phyloP scores from a whole-genome alignment of 2,329 filamentous ascomycete species.

The Penicillium psychrosexuale region DNA sequence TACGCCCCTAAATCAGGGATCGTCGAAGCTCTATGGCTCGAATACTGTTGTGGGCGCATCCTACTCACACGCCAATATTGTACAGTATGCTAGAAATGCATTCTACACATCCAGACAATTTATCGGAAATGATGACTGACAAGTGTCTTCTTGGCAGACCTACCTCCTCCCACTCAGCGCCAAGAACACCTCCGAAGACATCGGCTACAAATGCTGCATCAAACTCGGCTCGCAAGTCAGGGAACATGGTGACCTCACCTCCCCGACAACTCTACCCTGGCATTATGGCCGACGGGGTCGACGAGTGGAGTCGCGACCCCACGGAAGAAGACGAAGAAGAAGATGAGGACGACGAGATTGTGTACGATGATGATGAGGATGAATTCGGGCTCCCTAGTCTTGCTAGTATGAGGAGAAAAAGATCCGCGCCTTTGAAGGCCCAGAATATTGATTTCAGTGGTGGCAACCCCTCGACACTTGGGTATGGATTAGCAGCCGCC shows the following conservation, averaged over 20 bases:
- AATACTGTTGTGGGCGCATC: constrained; percentile 84
- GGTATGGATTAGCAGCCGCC: constrained; percentile 35
- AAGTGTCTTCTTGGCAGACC: constrained; percentile 13
- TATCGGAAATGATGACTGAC: constrained; percentile 14
- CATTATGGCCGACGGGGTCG: constrained; percentile 76
- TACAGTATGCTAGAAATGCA: constrained; percentile 59
- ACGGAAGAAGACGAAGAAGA: constrained; percentile 61
- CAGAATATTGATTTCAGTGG: constrained; percentile 48
- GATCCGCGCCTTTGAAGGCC: constrained; percentile 33
- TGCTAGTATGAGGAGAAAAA: constrained; percentile 80
- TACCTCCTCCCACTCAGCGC: constrained; percentile 48
- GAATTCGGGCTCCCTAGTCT: constrained; percentile 94
- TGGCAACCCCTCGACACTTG: constrained; percentile 26
- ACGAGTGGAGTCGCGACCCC: constrained; percentile 65
- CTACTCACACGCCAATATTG: constrained; percentile 93
- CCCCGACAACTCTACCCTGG: constrained; percentile 73
- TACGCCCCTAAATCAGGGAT: constrained; percentile 53
- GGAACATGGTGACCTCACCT: constrained; percentile 42
- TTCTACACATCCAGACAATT: constrained; percentile 58
- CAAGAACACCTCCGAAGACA: constrained; percentile 68
- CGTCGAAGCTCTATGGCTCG: constrained; percentile 58
- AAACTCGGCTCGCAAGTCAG: constrained; percentile 46
- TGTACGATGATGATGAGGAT: constrained; percentile 85
- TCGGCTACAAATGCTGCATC: constrained; percentile 54
- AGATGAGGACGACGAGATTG: constrained; percentile 65